These are phyloP conservation scores for Erodium chrysanthum DNA, from an alignment of 441 rosid genomes.

Conservation along the genomic window DNA sequence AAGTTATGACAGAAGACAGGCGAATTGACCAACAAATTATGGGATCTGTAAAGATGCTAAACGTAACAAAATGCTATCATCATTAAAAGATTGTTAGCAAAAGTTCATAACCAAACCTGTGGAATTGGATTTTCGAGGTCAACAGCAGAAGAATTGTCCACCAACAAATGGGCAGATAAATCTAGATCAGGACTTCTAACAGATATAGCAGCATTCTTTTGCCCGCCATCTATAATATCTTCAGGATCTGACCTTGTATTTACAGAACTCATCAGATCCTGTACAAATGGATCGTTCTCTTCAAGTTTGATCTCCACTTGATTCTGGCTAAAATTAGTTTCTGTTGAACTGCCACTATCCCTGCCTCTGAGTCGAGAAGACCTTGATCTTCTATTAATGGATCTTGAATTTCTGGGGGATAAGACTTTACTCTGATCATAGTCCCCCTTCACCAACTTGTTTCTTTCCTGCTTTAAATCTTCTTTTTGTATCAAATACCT, in stretches of 20 bases:
- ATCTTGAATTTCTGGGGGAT: constrained; percentile 34
- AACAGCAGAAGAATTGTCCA: constrained; percentile 18
- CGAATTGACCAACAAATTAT: background rate
- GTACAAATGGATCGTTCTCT: constrained; percentile 24
- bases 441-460: constrained; percentile 34
- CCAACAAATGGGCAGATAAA: constrained; percentile 27
- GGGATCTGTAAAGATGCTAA: background rate
- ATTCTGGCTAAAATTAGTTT: constrained; percentile 27
- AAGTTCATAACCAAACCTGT: constrained; percentile 30
- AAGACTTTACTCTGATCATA: constrained; percentile 31
- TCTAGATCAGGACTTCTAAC: constrained; percentile 25
- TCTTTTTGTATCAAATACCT: constrained; percentile 38
- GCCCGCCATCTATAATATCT: constrained; percentile 26
- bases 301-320: constrained; percentile 25
- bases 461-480: constrained; percentile 30
- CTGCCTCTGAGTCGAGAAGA: constrained; percentile 21
- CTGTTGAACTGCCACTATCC: constrained; percentile 36
- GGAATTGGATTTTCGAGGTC: constrained; percentile 20
- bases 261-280: constrained; percentile 25
- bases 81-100: constrained; percentile 7
- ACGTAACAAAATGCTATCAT: background rate
- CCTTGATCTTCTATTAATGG: constrained; percentile 27
- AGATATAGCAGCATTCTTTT: constrained; percentile 26
- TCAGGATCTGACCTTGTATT: constrained; percentile 34
- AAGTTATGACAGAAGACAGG: background rate